Base-by-base conservation (phyloP, 352 stramenopile species). In the Pythium apleroticum region DNA sequence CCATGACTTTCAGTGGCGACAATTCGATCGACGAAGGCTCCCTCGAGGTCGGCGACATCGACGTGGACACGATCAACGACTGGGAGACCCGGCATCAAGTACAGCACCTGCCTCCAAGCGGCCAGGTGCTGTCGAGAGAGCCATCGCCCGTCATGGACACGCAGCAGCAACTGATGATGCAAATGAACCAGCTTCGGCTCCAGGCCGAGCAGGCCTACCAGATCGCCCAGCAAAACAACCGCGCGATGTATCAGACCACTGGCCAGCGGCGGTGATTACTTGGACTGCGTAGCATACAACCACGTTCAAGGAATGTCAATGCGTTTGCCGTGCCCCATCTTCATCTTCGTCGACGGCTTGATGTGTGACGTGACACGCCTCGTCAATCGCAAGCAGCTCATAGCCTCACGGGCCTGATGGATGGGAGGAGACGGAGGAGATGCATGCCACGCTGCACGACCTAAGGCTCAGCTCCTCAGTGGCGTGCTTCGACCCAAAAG, bases 171-270 rank as follows among this genome's bases (percentile, higher is more conserved):
- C 49, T 89, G 17, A 73, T 78, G 57, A 61, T 72, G 49, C 80
- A 72, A 60, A 88, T 88, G 79, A 71, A 74, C 35, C 67, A 84
- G 55, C 61, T 88, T 24, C 75, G 81, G 22, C 72, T 77, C 31
- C 75, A 74, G 19, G 78, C 79, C 0, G 79, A 88, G 62, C 77
- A 76, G 1, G 78, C 80, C 10, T 88, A 86, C 52, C 68, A 81
- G 57, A 71, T 82, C 37, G 81, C 80, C 19, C 79, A 77, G 50
- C 73, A 80, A 52, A 81, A 73, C 25, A 60, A 39, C 19, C 46
- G 22, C 2, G 61, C 50, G n/a, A 68, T 68, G 53, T 31, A 66
- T 33, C 48, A 65, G 19, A 43, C 41, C 43, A 22, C 57, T 56
- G 53, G 43, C 43, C 43, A 50, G 20, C 43, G 43, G 20, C 10